Evolutionary conservation across 805 yeast species (phyloP), one percentile per base, ranked within the genome.

Genomic region (Limtongia smithiae): DNA sequence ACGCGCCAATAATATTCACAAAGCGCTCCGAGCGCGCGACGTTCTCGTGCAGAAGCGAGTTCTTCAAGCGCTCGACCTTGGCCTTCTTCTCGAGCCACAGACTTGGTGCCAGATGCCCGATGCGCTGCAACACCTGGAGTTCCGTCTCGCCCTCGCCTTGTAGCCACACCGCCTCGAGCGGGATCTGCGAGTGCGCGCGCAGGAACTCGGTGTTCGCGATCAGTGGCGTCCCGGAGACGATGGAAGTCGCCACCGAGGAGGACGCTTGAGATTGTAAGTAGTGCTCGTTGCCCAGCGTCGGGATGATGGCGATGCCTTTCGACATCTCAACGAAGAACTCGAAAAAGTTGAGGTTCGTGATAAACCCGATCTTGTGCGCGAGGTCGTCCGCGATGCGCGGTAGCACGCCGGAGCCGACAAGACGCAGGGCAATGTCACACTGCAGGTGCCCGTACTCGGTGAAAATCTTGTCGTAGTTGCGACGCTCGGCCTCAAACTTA

Each of bases 221-320:
- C 4, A 27, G 25, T 4, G 56, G 56, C n/a, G 54, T 43, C 17
- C 56, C 48, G 15, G 56, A 42, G 30, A 43, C 48, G 7, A 51
- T 34, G 12, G 44, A 25, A 7, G 54, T 34, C 15, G 56, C 50
- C 5, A 51, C 41, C 25, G 54, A 18, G 32, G 37, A 21, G 17
- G 56, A 48, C 7, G 54, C 42, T 28, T 48, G 49, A 3, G 50
- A 34, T 12, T 37, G 25, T 8, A 37, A 3, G 34, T 51, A 44
- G 17, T 41, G 37, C 9, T 32, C 38, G 14, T 22, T 38, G 20
- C 34, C 50, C 14, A 51, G 31, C 5, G 50, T 24, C 12, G 56
- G 54, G 20, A 48, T 31, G 9, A 48, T 36, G 17, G 38, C 48
- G 20, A 51, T 37, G 5, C 39, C 44, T 14, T 38, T 33, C 4